Evolutionary conservation across 106 monocot genomes (phyloP).

Genomic region (Iris macrosiphon): DNA sequence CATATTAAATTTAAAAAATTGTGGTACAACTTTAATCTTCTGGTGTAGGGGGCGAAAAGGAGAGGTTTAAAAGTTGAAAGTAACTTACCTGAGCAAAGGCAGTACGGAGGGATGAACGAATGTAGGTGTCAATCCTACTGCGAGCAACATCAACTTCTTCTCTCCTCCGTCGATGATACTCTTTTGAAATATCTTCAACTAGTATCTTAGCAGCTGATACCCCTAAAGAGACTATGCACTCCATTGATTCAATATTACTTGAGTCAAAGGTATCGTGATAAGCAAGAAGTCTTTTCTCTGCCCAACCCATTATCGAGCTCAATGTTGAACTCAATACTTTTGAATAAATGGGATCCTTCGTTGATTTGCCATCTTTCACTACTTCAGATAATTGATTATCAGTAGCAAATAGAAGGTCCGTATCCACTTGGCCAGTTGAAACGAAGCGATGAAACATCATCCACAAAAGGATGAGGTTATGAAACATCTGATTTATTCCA

Average conservation of each 20-base stretch:
- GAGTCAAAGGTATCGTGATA: slow-evolving; percentile 87
- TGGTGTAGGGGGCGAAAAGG: no score
- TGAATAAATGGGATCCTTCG: slow-evolving; percentile 72
- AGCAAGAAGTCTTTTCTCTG: slow-evolving; percentile 91
- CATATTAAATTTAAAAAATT: no score
- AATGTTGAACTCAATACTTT: slow-evolving; percentile 79
- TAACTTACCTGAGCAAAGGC: slow-evolving; percentile 99
- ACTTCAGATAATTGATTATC: slow-evolving; percentile 82
- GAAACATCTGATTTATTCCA: slow-evolving; percentile 74
- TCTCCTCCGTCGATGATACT: slow-evolving; percentile 62
- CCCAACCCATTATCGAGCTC: slow-evolving; percentile 87
- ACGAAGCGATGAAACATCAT: slow-evolving; percentile 66
- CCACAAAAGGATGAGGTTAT: slow-evolving; percentile 89
- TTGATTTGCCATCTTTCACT: slow-evolving; percentile 77
- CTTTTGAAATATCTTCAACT: slow-evolving; percentile 93
- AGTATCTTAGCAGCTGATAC: slow-evolving; percentile 77
- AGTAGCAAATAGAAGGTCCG: slow-evolving; percentile 73
- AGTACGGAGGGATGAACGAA: slow-evolving; percentile 83
- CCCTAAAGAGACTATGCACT: slow-evolving; percentile 77
- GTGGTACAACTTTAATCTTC: no score
- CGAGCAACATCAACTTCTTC: slow-evolving; percentile 91
- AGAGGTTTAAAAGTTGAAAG: no score
- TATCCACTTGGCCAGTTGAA: slow-evolving; percentile 55
- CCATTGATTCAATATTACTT: slow-evolving; percentile 78
- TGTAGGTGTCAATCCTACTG: slow-evolving; percentile 79